Conservation (phyloP, 345 rosid species). For the Crucihimalaya himalaica region DNA sequence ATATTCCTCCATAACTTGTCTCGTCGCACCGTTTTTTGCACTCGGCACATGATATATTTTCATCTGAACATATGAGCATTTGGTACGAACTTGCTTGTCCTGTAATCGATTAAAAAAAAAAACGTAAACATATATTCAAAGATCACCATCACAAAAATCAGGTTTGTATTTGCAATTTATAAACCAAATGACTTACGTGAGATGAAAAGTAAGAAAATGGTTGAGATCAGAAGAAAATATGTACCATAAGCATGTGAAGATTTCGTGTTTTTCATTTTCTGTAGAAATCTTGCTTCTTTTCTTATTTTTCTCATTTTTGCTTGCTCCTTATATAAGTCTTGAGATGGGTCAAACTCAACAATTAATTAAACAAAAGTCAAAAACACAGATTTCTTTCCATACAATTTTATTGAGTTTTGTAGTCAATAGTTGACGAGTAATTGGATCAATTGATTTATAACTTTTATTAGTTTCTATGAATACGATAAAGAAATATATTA, state of each 20-base stretch:
- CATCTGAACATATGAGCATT: conserved; percentile 21
- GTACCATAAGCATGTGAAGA: conserved; percentile 20
- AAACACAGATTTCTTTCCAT: background rate
- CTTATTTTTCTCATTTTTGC: background rate
- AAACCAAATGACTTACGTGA: conserved; percentile 26
- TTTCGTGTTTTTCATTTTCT: conserved; percentile 13
- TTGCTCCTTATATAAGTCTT: too few species aligned
- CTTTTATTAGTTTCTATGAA: background rate
- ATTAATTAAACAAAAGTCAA: background rate
- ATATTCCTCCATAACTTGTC: conserved; percentile 32
- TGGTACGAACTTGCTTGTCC: conserved; percentile 31
- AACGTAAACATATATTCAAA: background rate
- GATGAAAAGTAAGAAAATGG: conserved; percentile 27
- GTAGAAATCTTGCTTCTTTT: background rate
- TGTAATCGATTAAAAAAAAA: background rate
- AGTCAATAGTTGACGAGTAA: too few species aligned
- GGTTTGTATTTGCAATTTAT: background rate
- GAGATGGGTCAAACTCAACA: conserved; percentile 7
- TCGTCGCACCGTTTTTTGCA: conserved; percentile 15
- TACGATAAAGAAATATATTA: background rate
- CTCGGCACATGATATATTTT: conserved; percentile 13
- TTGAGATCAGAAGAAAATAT: conserved; percentile 18
- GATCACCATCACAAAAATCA: background rate
- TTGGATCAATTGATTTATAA: background rate
- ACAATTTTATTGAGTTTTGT: too few species aligned